Conservation (phyloP, 177 flowering plant genomes). For the Vitis hybrid region DNA sequence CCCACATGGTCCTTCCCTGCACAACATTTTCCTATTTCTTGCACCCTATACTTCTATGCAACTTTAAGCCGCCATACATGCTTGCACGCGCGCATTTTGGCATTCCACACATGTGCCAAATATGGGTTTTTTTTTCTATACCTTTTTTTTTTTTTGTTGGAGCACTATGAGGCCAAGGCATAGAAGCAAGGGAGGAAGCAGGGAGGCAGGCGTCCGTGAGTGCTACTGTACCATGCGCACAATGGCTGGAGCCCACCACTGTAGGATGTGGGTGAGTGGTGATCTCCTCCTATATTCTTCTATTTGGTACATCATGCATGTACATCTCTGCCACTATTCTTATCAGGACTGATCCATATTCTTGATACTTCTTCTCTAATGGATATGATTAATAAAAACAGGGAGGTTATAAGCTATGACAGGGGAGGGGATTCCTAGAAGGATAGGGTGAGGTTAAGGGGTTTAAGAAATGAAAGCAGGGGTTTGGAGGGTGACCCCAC, state of each 20-base stretch:
- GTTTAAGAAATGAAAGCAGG: neutral
- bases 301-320: neutral
- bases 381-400: too few species aligned
- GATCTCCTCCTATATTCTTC: neutral
- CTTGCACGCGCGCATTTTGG: slow-evolving; percentile 32
- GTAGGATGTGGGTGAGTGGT: neutral
- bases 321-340: too few species aligned
- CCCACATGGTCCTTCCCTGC: slow-evolving; percentile 22
- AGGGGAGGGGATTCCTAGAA: neutral
- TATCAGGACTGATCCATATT: too few species aligned
- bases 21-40: slow-evolving; percentile 25
- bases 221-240: slow-evolving; percentile 62
- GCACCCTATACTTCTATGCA: neutral
- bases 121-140: neutral
- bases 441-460: neutral
- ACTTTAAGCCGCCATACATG: slow-evolving; percentile 49
- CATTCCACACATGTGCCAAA: slow-evolving; percentile 21
- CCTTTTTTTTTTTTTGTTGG: neutral
- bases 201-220: slow-evolving; percentile 13
- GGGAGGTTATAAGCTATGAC: too few species aligned
- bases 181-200: too few species aligned
- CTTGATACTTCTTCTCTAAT: too few species aligned
- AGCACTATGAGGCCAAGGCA: slow-evolving; percentile 23
- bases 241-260: slow-evolving; percentile 28
- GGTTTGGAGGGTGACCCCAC: slow-evolving; percentile 1